Conservation (phyloP, 1,284 basidiomycete genomes). For the Singerocomus inundabilis region DNA sequence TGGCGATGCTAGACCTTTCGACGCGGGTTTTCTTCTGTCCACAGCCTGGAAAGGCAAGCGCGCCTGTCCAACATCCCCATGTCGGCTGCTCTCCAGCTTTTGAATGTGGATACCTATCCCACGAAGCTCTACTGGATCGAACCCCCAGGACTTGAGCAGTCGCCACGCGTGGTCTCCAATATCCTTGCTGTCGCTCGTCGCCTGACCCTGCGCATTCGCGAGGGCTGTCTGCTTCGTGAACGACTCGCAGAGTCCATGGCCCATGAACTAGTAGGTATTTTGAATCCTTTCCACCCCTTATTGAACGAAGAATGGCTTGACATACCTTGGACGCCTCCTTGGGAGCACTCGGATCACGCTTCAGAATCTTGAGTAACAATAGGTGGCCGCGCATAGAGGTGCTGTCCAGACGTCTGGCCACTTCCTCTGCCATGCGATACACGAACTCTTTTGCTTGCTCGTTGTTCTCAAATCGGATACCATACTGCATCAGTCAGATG, state of each 20-base stretch:
- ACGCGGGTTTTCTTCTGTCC: slow-evolving; percentile 4
- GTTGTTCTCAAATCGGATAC: slow-evolving; percentile 86
- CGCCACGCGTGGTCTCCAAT: slow-evolving; percentile 82
- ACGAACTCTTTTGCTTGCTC: slow-evolving; percentile 82
- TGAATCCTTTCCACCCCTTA: slow-evolving; percentile 5
- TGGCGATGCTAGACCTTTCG: not conserved
- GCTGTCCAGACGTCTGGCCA: slow-evolving; percentile 66
- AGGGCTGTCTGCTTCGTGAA: slow-evolving; percentile 76
- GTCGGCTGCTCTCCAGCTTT: slow-evolving; percentile 65
- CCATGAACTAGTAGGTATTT: slow-evolving; percentile 69
- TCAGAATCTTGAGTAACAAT: slow-evolving; percentile 87
- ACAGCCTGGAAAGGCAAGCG: slow-evolving; percentile 51
- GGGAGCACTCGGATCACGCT: slow-evolving; percentile 82
- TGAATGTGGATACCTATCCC: slow-evolving; percentile 93
- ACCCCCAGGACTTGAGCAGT: slow-evolving; percentile 69
- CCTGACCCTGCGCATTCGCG: slow-evolving; percentile 54
- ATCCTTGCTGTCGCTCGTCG: slow-evolving; percentile 69
- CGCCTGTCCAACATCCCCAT: slow-evolving; percentile 43
- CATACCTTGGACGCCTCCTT: slow-evolving; percentile 88
- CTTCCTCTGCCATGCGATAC: slow-evolving; percentile 71
- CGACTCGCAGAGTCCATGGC: slow-evolving; percentile 86
- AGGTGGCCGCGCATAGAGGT: slow-evolving; percentile 69
- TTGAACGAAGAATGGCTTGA: not conserved
- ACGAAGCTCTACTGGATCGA: slow-evolving; percentile 86
- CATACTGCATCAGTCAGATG: slow-evolving; percentile 61